These are phyloP conservation scores for Aspergillus ustus DNA, from an alignment of 2,329 filamentous ascomycete genomes.

Conservation along the genomic window DNA sequence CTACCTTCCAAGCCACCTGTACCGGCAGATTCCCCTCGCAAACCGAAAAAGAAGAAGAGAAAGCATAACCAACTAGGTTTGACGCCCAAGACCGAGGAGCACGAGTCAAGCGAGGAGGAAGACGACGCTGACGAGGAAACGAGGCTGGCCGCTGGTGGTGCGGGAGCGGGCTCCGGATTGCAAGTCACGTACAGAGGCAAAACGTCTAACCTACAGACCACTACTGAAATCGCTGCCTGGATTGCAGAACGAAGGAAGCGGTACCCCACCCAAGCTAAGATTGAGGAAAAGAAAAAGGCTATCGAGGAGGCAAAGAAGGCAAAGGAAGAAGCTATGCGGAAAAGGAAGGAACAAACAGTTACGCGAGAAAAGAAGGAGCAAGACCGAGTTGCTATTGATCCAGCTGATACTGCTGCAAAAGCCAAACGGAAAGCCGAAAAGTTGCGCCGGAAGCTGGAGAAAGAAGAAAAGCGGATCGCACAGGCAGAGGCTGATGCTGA, in stretches of 20 bases:
- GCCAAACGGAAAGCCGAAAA: slow-evolving; percentile 48
- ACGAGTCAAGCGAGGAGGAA: slow-evolving; percentile 52
- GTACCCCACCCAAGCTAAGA: slow-evolving; percentile 77
- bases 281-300: slow-evolving; percentile 64
- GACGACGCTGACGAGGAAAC: slow-evolving; percentile 52
- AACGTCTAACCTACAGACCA: slow-evolving; percentile 56
- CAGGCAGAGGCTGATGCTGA: slow-evolving; percentile 51
- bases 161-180: slow-evolving; percentile 35
- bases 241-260: slow-evolving; percentile 78
- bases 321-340: slow-evolving; percentile 43
- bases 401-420: slow-evolving; percentile 40
- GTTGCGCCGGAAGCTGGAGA: slow-evolving; percentile 58
- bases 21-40: slow-evolving; percentile 38
- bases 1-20: slow-evolving; percentile 49
- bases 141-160: slow-evolving; percentile 38
- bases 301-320: slow-evolving; percentile 65
- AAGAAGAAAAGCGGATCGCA: slow-evolving; percentile 62
- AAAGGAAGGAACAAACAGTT: slow-evolving; percentile 44
- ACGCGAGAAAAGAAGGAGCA: slow-evolving; percentile 30
- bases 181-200: slow-evolving; percentile 63
- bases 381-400: slow-evolving; percentile 29
- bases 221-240: slow-evolving; percentile 76
- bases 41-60: slow-evolving; percentile 47
- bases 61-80: slow-evolving; percentile 54
- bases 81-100: slow-evolving; percentile 51